Conservation (phyloP, 2,329 filamentous ascomycete genomes). For the Exophiala aquamarina region DNA sequence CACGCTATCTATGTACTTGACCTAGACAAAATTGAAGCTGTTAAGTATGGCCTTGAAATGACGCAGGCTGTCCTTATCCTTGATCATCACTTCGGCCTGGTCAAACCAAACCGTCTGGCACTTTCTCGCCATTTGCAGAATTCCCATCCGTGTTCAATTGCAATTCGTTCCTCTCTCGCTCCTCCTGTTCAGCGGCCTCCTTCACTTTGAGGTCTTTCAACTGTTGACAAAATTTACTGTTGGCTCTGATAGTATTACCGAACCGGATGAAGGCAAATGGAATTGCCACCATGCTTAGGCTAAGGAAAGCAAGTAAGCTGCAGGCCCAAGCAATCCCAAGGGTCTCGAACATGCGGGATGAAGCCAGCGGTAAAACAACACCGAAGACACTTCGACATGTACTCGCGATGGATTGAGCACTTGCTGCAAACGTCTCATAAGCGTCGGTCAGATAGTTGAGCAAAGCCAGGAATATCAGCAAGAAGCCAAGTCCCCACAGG, state of each 20-base stretch:
- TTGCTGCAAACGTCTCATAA: conserved; percentile 65
- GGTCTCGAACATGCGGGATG: conserved; percentile 37
- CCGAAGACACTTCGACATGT: conserved; percentile 53
- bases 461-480: conserved; percentile 62
- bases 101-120: too few relatives aligned
- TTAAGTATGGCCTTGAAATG: too few relatives aligned
- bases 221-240: conserved; percentile 44
- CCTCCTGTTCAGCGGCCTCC: conserved; percentile 6
- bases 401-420: conserved; percentile 54
- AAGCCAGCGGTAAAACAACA: conserved; percentile 56
- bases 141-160: too few relatives aligned
- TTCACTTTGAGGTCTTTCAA: conserved; percentile 36
- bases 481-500: conserved; percentile 62
- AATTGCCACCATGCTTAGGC: conserved; percentile 39
- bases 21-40: too few relatives aligned
- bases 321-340: conserved; percentile 44
- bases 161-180: neutral
- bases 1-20: too few relatives aligned
- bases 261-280: conserved; percentile 44
- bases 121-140: too few relatives aligned
- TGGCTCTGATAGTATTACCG: conserved; percentile 38
- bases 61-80: too few relatives aligned
- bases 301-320: conserved; percentile 41
- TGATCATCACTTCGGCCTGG: too few relatives aligned
- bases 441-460: conserved; percentile 67